phyloP scores from a whole-genome alignment of 805 yeast species.

The Kodamaea kakaduensis region DNA sequence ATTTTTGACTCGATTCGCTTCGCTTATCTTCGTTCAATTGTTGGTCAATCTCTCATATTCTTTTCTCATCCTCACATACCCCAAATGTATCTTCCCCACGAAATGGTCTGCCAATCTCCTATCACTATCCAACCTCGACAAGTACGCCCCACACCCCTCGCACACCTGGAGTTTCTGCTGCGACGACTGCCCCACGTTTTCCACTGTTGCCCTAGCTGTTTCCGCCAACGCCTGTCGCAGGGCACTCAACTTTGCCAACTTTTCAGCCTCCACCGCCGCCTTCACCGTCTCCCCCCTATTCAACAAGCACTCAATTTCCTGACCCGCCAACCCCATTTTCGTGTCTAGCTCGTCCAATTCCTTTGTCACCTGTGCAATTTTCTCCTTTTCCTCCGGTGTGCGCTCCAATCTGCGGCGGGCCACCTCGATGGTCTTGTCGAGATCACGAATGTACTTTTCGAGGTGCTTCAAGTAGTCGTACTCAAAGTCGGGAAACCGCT shows the following conservation, averaged over 20 bases:
- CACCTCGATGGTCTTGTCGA: conserved; percentile 58
- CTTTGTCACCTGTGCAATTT: conserved; percentile 49
- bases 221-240: conserved; percentile 52
- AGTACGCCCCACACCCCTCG: conserved; percentile 82
- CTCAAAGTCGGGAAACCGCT: conserved; percentile 48
- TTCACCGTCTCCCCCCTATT: conserved; percentile 47
- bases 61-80: conserved; percentile 71
- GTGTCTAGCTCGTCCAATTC: conserved; percentile 61
- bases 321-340: conserved; percentile 59
- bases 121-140: conserved; percentile 83
- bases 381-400: conserved; percentile 69
- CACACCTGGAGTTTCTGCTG: conserved; percentile 91
- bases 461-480: conserved; percentile 47
- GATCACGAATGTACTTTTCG: conserved; percentile 57
- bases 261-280: conserved; percentile 47
- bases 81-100: conserved; percentile 80
- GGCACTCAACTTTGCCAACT: conserved; percentile 40
- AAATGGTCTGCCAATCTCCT: conserved; percentile 87
- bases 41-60: conserved; percentile 44
- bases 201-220: conserved; percentile 57
- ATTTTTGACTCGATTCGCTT: background rate
- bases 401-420: conserved; percentile 66
- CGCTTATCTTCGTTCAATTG: too few species aligned
- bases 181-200: conserved; percentile 75
- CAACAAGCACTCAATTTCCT: conserved; percentile 57